These are phyloP conservation scores for Penicillium goetzii DNA, from an alignment of 495 filamentous ascomycete species.

Conservation along the genomic window DNA sequence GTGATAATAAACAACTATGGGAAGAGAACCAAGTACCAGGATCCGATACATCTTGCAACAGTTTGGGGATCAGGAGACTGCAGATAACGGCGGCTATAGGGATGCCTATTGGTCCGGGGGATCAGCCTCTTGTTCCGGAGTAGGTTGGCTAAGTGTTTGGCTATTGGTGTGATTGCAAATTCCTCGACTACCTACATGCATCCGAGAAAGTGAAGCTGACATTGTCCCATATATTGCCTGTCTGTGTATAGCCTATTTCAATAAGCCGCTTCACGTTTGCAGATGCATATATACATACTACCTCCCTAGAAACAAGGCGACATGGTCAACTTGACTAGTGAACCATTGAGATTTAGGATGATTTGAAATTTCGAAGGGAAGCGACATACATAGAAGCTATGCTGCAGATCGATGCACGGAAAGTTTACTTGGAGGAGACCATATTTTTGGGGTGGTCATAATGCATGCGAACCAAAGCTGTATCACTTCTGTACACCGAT, in stretches of 20 bases:
- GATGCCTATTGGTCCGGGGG: constrained; percentile 1
- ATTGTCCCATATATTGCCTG: background rate
- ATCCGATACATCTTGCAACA: background rate
- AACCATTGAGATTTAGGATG: background rate
- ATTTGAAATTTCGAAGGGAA: background rate
- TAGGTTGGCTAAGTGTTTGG: background rate
- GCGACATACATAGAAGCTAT: background rate
- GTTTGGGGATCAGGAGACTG: background rate
- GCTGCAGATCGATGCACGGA: background rate
- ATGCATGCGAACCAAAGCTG: constrained; percentile 6
- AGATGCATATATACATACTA: background rate
- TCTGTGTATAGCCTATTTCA: background rate
- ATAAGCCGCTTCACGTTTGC: background rate
- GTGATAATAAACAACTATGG: background rate
- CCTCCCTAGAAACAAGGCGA: background rate
- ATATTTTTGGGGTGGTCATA: background rate
- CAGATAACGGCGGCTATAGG: background rate
- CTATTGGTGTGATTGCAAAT: background rate
- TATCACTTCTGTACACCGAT: background rate
- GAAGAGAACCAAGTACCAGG: background rate
- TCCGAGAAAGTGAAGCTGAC: background rate
- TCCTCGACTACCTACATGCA: background rate
- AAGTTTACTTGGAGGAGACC: background rate
- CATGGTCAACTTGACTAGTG: background rate
- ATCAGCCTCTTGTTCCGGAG: background rate